Percentiles rank a stretch among this genome's conserved stretches.
Evolutionary conservation across 1,284 basidiomycete species (phyloP).

Genomic region (Apiotrichum akiyoshidainum): DNA sequence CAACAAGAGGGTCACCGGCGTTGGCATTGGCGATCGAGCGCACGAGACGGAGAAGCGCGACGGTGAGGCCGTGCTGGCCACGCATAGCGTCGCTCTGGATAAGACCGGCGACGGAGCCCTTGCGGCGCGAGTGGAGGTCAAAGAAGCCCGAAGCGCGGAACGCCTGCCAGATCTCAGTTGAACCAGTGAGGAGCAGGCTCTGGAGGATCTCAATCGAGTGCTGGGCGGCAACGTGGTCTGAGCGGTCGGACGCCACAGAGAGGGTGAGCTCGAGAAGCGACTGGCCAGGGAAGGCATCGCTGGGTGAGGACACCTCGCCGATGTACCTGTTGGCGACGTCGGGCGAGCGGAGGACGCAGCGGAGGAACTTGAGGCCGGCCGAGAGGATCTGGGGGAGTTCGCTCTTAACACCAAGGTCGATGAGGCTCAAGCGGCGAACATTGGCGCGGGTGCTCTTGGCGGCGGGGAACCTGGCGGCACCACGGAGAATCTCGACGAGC

Average conservation of each 20-base stretch:
- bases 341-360: conserved; percentile 27
- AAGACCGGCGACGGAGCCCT: conserved; percentile 28
- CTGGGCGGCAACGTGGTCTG: conserved; percentile 17
- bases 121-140: conserved; percentile 28
- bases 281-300: conserved; percentile 18
- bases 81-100: conserved; percentile 33
- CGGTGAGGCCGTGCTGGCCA: conserved; percentile 35
- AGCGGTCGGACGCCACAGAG: conserved; percentile 15
- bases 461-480: conserved; percentile 26
- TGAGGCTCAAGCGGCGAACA: conserved; percentile 24
- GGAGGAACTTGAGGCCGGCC: conserved; percentile 32
- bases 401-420: conserved; percentile 33
- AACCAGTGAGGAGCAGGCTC: conserved; percentile 29
- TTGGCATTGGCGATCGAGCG: conserved; percentile 26
- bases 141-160: conserved; percentile 42
- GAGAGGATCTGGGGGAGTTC: conserved; percentile 25
- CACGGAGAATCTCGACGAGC: conserved; percentile 37
- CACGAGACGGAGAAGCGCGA: conserved; percentile 37
- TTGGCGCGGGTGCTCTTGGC: conserved; percentile 9
- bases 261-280: conserved; percentile 33
- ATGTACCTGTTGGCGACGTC: conserved; percentile 14
- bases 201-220: conserved; percentile 37
- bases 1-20: conserved; percentile 22
- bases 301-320: not conserved
- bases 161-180: conserved; percentile 30